Base-by-base conservation (phyloP, 495 filamentous ascomycete species). In the Neurospora sp. region DNA sequence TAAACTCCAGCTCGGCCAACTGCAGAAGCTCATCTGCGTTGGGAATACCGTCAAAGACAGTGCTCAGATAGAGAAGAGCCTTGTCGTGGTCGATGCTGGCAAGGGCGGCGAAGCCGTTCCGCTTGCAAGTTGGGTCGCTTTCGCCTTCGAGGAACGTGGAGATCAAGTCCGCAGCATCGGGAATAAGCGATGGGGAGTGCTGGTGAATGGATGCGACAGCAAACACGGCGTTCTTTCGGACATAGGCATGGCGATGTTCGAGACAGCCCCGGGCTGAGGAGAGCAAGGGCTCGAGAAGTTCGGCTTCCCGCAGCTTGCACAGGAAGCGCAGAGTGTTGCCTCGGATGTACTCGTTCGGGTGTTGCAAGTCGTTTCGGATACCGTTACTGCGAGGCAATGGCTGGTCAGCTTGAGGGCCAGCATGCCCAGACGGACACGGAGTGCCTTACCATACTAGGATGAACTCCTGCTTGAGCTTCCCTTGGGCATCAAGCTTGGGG, bases 381-480 rank as follows among this genome's bases (percentile, higher is more conserved):
- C 95, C 96, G 82, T 99, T 98, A 83, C 95, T 98, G 78, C 54
- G 27, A 66, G 3, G 54, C 74, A 62, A 60, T 44, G 37, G 35
- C 38, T 41, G 69, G 74, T 81, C 71, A 81, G 77, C 70, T 71
- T 40, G 38, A 6, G 37, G 38, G 14, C 14, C 11, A 38, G 35
- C 8, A 1, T 46, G n/a, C 23, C 39, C 27, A 12, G 39, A 44
- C 18, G 54, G 42, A 62, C 54, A 62, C 16, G 66, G 23, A 74
- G 80, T 46, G 39, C 66, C 91, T 83, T 88, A 98, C 96, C 96
- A 98, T 77, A 99, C 96, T 79, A 99, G 87, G 82, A 99, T 98
- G 92, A 97, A 97, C 87, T 99, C 96, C 83, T 98, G 96, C 88
- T 97, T 97, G 72, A 98, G 85, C 87, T 98, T 98, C 78, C 96